A percentile compares a stretch with the other conserved stretches of the same genome.
Evolutionary conservation across 106 monocot species (phyloP).

Genomic region (Allium sativum): DNA sequence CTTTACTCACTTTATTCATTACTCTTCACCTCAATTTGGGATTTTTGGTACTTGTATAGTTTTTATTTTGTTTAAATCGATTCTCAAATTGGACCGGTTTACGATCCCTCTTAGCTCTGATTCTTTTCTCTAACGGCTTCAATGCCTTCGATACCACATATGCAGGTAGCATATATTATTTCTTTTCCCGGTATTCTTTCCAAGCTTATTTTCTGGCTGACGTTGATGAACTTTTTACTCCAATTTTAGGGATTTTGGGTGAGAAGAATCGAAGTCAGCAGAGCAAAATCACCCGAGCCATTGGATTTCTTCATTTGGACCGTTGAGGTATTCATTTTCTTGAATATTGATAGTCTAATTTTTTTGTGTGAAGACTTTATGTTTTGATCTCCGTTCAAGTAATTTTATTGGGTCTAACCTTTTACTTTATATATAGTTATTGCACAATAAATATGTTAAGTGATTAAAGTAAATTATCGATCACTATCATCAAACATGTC

Average conservation of each 20-base stretch:
- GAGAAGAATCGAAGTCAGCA: constrained; percentile 16
- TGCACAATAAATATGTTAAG: background rate
- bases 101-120: background rate
- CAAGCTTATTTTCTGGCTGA: background rate
- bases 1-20: too few relatives aligned
- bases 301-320: constrained; percentile 99
- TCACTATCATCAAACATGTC: too few relatives aligned
- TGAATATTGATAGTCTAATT: background rate
- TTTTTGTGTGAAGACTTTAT: background rate
- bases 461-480: background rate
- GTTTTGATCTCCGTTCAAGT: background rate
- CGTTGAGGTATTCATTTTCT: constrained; percentile 43
- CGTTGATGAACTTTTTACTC: constrained; percentile 1
- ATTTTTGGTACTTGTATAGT: too few relatives aligned
- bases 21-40: too few relatives aligned
- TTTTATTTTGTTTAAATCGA: background rate
- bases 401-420: background rate
- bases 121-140: background rate
- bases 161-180: background rate
- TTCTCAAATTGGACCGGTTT: background rate
- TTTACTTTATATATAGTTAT: background rate
- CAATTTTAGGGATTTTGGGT: constrained; percentile 9
- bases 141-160: background rate
- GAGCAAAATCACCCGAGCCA: constrained; percentile 62
- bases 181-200: background rate